Evolutionary conservation across 495 filamentous ascomycete genomes (phyloP).

Genomic region (Clohesyomyces aquaticus): DNA sequence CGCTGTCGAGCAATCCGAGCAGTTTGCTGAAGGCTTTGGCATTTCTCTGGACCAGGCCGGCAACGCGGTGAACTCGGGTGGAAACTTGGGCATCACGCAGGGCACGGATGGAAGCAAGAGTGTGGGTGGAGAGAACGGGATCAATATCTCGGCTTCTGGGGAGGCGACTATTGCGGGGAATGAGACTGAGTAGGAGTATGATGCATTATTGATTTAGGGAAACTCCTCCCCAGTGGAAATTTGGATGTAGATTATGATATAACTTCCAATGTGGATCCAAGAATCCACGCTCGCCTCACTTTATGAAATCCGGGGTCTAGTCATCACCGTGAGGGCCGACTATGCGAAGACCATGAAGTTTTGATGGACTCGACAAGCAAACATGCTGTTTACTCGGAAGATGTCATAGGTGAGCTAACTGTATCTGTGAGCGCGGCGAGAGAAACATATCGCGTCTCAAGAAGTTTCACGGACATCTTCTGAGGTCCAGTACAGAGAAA

Average conservation of each 20-base stretch:
- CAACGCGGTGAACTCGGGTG: conserved; percentile 21
- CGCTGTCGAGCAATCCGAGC: conserved; percentile 23
- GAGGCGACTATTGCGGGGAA: conserved; percentile 26
- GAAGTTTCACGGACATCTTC: not conserved
- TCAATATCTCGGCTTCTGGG: conserved; percentile 23
- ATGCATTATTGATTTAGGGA: not conserved
- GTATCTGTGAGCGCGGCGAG: not conserved
- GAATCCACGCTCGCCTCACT: too few relatives aligned
- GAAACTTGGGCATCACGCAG: conserved; percentile 31
- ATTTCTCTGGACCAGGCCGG: conserved; percentile 19
- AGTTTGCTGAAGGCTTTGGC: conserved; percentile 26
- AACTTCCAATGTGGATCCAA: not conserved
- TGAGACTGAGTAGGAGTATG: conserved; percentile 16
- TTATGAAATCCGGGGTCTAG: too few relatives aligned
- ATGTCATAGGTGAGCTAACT: not conserved
- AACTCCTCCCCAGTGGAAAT: not conserved
- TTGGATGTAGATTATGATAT: not conserved
- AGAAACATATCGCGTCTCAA: conserved; percentile 10
- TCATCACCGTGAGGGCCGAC: not conserved
- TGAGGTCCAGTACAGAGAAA: too few relatives aligned
- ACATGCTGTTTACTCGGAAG: not conserved
- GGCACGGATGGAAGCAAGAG: conserved; percentile 22
- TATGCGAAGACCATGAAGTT: not conserved
- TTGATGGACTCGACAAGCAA: too few relatives aligned
- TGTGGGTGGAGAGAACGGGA: conserved; percentile 27